phyloP scores from a whole-genome alignment of 2,329 filamentous ascomycete species.

The Pseudopithomyces chartarum region DNA sequence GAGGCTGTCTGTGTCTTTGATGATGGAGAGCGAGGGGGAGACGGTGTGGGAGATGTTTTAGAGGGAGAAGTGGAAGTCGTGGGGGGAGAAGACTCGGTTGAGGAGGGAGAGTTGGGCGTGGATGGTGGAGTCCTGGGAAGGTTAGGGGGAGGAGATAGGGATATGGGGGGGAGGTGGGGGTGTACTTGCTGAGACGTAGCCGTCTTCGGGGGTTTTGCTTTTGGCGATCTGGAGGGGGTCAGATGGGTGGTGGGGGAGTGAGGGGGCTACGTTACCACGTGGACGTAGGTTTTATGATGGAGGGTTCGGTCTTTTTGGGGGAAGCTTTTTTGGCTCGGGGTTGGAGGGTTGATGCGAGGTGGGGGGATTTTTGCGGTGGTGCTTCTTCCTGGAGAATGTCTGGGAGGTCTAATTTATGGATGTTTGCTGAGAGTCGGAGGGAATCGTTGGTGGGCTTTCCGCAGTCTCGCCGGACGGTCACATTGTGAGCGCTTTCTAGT shows the following conservation, averaged over 20 bases:
- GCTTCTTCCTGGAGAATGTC: no score
- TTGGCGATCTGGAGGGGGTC: background rate
- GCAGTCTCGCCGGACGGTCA: background rate
- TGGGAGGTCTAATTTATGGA: background rate
- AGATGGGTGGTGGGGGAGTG: background rate
- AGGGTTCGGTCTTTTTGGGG: background rate
- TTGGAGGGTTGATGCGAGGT: no score
- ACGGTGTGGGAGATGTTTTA: no score
- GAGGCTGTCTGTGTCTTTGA: no score
- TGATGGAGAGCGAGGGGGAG: no score
- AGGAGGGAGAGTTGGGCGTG: no score
- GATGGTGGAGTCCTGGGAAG: background rate
- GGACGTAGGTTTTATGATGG: background rate
- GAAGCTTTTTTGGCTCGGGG: background rate
- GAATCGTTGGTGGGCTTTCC: background rate
- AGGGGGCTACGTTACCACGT: background rate
- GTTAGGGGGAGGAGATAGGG: background rate
- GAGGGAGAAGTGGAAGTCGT: no score
- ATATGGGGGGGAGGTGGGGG: background rate
- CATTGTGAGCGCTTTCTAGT: background rate
- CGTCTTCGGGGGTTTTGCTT: background rate
- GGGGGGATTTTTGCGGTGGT: no score
- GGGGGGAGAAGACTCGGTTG: no score
- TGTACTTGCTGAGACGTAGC: background rate
- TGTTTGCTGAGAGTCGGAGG: background rate